Conservation (phyloP, 495 filamentous ascomycete species). For the Neurospora hispaniola region DNA sequence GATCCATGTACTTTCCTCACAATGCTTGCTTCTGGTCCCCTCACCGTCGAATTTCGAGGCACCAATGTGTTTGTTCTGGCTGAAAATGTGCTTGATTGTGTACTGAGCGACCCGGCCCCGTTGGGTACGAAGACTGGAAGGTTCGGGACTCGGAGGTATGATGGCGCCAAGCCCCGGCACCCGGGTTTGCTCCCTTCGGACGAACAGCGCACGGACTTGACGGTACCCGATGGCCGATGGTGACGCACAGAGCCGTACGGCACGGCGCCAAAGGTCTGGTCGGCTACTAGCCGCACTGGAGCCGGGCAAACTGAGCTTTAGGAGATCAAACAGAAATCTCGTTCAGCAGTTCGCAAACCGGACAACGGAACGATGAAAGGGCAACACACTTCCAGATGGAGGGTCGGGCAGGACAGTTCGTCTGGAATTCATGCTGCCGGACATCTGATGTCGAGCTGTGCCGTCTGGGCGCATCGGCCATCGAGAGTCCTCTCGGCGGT, state of each 20-base stretch:
- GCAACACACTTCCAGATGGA: no score
- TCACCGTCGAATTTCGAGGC: neutral
- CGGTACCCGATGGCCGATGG: neutral
- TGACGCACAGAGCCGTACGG: no score
- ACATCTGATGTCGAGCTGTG: neutral
- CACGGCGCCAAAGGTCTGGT: no score
- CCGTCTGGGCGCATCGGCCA: neutral
- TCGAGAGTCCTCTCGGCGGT: neutral
- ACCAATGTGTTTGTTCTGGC: neutral
- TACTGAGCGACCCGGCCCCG: neutral
- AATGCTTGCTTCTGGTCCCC: neutral
- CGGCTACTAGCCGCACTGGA: no score
- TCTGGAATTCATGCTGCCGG: no score
- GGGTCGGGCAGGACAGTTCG: no score
- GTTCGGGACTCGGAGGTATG: neutral
- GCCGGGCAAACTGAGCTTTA: neutral
- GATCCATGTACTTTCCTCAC: neutral
- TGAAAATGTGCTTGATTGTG: neutral
- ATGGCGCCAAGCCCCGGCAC: neutral
- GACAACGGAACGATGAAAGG: neutral
- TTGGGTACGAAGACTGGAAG: neutral
- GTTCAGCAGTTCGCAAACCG: neutral
- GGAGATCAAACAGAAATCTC: neutral
- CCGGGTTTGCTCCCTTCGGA: neutral
- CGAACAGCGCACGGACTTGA: neutral